phyloP scores from a whole-genome alignment of 2,329 filamentous ascomycete species.

The Domatiomyces catenatus region DNA sequence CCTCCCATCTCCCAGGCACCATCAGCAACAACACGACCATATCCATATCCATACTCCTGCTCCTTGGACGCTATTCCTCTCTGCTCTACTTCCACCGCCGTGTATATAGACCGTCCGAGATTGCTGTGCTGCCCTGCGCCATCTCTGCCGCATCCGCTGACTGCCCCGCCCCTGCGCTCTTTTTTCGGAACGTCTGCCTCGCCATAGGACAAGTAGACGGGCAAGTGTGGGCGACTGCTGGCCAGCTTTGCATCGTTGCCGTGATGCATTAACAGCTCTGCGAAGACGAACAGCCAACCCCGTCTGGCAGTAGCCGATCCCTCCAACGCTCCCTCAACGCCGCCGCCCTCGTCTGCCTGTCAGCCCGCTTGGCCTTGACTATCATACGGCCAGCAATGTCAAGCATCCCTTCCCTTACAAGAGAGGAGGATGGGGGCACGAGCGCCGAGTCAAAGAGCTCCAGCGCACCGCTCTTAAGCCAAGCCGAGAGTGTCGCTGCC shows the following conservation, averaged over 20 bases:
- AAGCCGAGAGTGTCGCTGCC: background rate
- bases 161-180: background rate
- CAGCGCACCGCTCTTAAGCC: constrained; percentile 9
- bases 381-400: background rate
- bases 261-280: background rate
- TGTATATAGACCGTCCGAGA: background rate
- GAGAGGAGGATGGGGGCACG: constrained; percentile 1
- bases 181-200: background rate
- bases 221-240: background rate
- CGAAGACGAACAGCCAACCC: background rate
- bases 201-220: background rate
- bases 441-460: constrained; percentile 14
- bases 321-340: background rate
- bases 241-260: background rate
- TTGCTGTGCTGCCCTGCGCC: background rate
- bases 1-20: too few relatives aligned
- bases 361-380: background rate
- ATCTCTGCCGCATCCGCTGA: background rate
- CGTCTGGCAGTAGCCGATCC: background rate
- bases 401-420: background rate
- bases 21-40: background rate
- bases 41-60: background rate
- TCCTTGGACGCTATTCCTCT: background rate
- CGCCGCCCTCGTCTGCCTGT: background rate
- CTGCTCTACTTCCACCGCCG: background rate